These are phyloP conservation scores for Dichotomocladium elegans DNA, from an alignment of 371 early-diverging fungal genomes.

Conservation along the genomic window DNA sequence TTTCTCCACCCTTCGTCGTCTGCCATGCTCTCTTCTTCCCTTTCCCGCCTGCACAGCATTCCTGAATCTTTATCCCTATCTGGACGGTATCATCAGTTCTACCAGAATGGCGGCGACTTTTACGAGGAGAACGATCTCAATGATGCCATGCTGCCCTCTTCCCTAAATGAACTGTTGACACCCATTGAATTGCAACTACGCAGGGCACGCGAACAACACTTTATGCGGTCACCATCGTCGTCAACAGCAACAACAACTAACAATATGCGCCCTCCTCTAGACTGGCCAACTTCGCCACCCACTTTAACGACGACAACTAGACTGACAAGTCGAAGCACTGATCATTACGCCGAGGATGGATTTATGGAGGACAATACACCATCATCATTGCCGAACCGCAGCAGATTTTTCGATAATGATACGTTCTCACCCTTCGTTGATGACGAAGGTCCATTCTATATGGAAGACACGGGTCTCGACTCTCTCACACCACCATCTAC, in stretches of 20 bases:
- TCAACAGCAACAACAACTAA: conserved; percentile 5
- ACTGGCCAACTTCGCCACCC: background rate
- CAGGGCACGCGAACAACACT: conserved; percentile 25
- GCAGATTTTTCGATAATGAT: conserved; percentile 9
- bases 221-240: background rate
- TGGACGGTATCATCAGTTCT: conserved; percentile 3
- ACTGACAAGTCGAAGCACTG: background rate
- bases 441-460: conserved; percentile 38
- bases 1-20: conserved; percentile 12
- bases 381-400: conserved; percentile 2
- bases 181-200: conserved; percentile 43
- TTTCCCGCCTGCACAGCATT: conserved; percentile 14
- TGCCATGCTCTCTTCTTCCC: conserved; percentile 11
- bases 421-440: conserved; percentile 32
- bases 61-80: conserved; percentile 14
- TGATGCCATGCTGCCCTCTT: conserved; percentile 49
- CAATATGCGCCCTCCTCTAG: background rate
- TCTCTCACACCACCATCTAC: background rate
- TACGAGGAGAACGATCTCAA: conserved; percentile 24
- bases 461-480: conserved; percentile 39
- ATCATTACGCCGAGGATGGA: background rate
- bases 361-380: background rate
- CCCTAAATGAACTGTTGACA: conserved; percentile 50
- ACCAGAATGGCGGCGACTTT: conserved; percentile 19
- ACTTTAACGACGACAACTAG: too few species aligned